Evolutionary conservation across 2,329 filamentous ascomycete genomes (phyloP).

Genomic region (Ophiostoma fasciatum): DNA sequence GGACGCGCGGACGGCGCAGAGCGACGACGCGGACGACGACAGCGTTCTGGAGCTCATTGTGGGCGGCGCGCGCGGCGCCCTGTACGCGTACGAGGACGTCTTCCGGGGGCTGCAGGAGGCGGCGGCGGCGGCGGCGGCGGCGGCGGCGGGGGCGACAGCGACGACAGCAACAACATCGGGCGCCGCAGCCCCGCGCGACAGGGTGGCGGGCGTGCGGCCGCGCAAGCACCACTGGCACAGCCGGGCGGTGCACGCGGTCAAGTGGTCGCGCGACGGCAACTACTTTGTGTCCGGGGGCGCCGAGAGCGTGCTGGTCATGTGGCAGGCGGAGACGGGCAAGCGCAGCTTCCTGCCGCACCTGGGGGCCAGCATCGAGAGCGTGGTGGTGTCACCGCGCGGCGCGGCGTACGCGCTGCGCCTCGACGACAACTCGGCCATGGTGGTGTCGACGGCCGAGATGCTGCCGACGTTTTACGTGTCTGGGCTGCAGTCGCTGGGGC

Average conservation of each 20-base stretch:
- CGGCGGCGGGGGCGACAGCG: conserved; percentile 34
- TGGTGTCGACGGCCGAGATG: conserved; percentile 80
- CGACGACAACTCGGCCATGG: conserved; percentile 83
- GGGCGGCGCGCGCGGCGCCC: too few species aligned
- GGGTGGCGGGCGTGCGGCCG: conserved; percentile 32
- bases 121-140: conserved; percentile 38
- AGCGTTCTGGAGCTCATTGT: too few species aligned
- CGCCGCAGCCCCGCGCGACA: conserved; percentile 24
- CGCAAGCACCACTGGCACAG: conserved; percentile 85
- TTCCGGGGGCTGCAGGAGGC: conserved; percentile 72
- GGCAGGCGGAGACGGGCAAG: conserved; percentile 81
- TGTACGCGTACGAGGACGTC: conserved; percentile 34
- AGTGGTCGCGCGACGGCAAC: conserved; percentile 87
- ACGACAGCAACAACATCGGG: too few species aligned
- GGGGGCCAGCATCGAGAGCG: conserved; percentile 67
- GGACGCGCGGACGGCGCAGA: conserved; percentile 30
- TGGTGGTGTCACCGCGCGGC: conserved; percentile 67
- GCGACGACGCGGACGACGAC: conserved; percentile 7
- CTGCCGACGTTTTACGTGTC: conserved; percentile 72
- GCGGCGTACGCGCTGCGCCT: conserved; percentile 73
- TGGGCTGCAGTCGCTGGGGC: conserved; percentile 55
- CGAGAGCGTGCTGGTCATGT: conserved; percentile 79
- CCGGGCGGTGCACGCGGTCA: conserved; percentile 65
- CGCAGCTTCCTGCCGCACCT: conserved; percentile 82
- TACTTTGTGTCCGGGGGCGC: conserved; percentile 88